Base-by-base conservation (phyloP, 441 rosid genomes). In the Isatis lusitanica region DNA sequence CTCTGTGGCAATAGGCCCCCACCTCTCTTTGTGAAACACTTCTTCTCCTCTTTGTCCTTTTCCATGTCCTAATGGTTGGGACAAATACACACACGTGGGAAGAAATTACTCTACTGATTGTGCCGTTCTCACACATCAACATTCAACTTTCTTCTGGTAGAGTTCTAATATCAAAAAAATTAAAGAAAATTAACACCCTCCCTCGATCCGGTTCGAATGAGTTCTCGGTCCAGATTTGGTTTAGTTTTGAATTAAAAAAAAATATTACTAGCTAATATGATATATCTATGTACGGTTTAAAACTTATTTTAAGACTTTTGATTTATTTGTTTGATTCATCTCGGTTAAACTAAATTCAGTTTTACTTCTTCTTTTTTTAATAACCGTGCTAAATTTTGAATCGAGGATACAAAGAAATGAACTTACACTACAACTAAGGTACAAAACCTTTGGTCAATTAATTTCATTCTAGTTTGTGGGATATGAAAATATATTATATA, bases 41-140 rank as follows among this genome's bases (percentile, higher is more conserved):
- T 57, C 4, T 8, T 31, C 64, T 44, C 56, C 2, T 55, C 15
- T 51, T 61, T 63, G 47, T 63, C 63, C 48, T n/a, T 73, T 73
- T 52, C 44, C 57, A 43, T 53, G 64, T 53, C 38, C 38, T 30
- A 30, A 17, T 71, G 15, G 63, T 62, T 48, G 15, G n/a, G 67
- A 71, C 42, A 71, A 51, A 30, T 30, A 62, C 17, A 18, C 51
- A 71, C 75, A 71, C 69, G 63, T 61, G 44, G 5, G 61, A 71
- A 50, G 31, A 62, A 26, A 35, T 42, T 16, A 36, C 17, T n/a
- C 28, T 50, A 21, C 61, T 10, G 50, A 60, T 60, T 8, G 60
- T 60, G 35, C 64, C 11, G 18, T 46, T 58, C 33, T 35, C 36
- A 46, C 10, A 21, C 33, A 10, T 33, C 44, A 43, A 13, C 53